These are phyloP conservation scores for Pleurotus citrinopileatus DNA, from an alignment of 768 basidiomycete species.

Conservation along the genomic window DNA sequence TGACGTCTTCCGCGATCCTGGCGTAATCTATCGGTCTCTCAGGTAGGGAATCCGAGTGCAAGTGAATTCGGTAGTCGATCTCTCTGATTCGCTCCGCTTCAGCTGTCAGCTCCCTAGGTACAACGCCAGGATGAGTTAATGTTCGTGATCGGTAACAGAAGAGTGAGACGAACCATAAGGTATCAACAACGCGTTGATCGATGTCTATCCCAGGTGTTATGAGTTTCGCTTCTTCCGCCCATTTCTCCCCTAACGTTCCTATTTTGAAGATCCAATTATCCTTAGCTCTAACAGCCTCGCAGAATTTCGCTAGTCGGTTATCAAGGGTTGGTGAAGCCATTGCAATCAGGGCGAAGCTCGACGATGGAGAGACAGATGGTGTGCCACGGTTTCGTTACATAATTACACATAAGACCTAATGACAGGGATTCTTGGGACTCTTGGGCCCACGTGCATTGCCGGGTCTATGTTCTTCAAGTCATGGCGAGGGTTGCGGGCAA, in stretches of 20 bases:
- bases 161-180: not conserved
- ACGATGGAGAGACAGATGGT: too few species aligned
- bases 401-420: too few species aligned
- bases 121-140: not conserved
- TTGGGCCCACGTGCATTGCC: too few species aligned
- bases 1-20: not conserved
- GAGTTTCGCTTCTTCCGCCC: slow-evolving; percentile 6
- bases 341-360: too few species aligned
- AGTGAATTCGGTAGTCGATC: not conserved
- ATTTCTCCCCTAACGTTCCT: slow-evolving; percentile 4
- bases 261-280: slow-evolving; percentile 11
- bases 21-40: not conserved
- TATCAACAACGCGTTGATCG: not conserved
- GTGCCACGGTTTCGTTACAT: too few species aligned
- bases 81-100: slow-evolving; percentile 8
- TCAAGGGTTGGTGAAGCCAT: too few species aligned
- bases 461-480: too few species aligned
- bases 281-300: slow-evolving; percentile 9
- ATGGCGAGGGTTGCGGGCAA: too few species aligned
- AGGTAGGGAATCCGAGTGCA: not conserved
- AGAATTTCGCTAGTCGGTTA: not conserved
- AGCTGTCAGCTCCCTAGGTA: slow-evolving; percentile 6
- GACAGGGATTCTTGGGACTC: too few species aligned
- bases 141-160: too few species aligned
- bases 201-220: not conserved